A percentile compares a stretch with the other conserved stretches of the same genome.
phyloP scores from a whole-genome alignment of 257 asterid genomes.

The Primulina huaijiensis region DNA sequence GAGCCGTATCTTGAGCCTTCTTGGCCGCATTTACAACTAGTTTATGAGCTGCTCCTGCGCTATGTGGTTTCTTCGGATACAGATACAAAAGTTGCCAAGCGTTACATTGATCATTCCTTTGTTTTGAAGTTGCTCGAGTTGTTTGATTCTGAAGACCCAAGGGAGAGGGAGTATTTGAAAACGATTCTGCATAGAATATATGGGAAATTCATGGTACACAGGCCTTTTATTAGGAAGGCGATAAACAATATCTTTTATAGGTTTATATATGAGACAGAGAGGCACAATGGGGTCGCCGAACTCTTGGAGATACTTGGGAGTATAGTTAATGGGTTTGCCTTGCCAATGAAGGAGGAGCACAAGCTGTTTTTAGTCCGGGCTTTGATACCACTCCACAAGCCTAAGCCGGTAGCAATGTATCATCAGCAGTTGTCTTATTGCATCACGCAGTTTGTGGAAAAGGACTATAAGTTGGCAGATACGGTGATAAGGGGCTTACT shows the following conservation, averaged over 20 bases:
- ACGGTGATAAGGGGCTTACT: conserved; percentile 68
- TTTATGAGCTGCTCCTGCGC: conserved; percentile 64
- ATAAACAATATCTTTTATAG: conserved; percentile 71
- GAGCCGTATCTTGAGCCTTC: conserved; percentile 67
- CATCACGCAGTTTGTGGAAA: conserved; percentile 70
- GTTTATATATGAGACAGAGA: conserved; percentile 71
- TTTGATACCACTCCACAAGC: conserved; percentile 81
- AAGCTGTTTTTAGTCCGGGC: conserved; percentile 76
- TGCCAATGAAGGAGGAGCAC: conserved; percentile 98
- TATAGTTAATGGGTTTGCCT: conserved; percentile 80
- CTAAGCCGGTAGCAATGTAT: conserved; percentile 54
- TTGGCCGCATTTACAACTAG: conserved; percentile 77
- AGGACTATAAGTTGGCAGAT: conserved; percentile 74
- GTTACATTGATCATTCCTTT: conserved; percentile 68
- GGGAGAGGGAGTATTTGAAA: conserved; percentile 87
- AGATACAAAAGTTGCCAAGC: conserved; percentile 66
- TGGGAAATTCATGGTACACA: conserved; percentile 86
- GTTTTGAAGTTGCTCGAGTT: conserved; percentile 63
- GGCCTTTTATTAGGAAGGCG: conserved; percentile 85
- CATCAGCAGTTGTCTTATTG: conserved; percentile 80
- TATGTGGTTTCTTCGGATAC: conserved; percentile 70
- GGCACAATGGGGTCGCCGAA: conserved; percentile 79
- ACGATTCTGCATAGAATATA: conserved; percentile 79
- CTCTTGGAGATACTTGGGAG: conserved; percentile 88
- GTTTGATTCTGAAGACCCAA: conserved; percentile 79